phyloP scores from a whole-genome alignment of 768 basidiomycete species.

The Amanita pseudoporphyria region DNA sequence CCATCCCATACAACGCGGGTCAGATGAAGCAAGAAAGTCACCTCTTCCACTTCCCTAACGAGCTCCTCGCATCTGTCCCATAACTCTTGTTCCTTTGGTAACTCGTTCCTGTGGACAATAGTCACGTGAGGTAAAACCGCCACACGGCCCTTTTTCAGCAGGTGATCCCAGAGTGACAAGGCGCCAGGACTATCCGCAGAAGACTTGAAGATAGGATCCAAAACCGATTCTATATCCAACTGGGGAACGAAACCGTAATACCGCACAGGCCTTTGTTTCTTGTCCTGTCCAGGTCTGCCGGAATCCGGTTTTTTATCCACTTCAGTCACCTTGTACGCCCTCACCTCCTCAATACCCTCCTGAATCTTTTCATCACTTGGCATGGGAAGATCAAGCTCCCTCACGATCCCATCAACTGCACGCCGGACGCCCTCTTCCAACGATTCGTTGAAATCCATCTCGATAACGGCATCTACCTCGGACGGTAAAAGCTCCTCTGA shows the following conservation, averaged over 20 bases:
- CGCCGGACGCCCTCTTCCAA: constrained; percentile 45
- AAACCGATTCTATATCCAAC: constrained; percentile 42
- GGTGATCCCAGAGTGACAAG: constrained; percentile 34
- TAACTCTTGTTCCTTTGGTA: constrained; percentile 20
- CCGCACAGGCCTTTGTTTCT: constrained; percentile 28
- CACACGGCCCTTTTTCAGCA: constrained; percentile 41
- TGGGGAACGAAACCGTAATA: constrained; percentile 81
- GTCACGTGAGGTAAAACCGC: constrained; percentile 73
- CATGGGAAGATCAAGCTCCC: constrained; percentile 39
- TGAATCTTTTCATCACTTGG: constrained; percentile 50
- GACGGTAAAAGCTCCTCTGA: constrained; percentile 44
- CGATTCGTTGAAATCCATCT: constrained; percentile 45
- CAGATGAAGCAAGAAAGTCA: constrained; percentile 49
- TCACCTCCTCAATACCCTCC: constrained; percentile 41
- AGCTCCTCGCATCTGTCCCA: constrained; percentile 45
- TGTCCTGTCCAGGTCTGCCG: constrained; percentile 14
- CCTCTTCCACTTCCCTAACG: constrained; percentile 20
- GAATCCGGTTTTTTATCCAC: constrained; percentile 14
- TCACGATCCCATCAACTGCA: constrained; percentile 49
- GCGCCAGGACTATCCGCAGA: constrained; percentile 21
- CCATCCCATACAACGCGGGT: constrained; percentile 64
- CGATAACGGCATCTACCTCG: constrained; percentile 62
- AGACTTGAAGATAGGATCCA: constrained; percentile 32
- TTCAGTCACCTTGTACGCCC: constrained; percentile 26
- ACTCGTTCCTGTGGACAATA: constrained; percentile 60